Evolutionary conservation across 257 asterid species (phyloP), one percentile per base, ranked within the genome.

Genomic region (Anisodus tanguticus): DNA sequence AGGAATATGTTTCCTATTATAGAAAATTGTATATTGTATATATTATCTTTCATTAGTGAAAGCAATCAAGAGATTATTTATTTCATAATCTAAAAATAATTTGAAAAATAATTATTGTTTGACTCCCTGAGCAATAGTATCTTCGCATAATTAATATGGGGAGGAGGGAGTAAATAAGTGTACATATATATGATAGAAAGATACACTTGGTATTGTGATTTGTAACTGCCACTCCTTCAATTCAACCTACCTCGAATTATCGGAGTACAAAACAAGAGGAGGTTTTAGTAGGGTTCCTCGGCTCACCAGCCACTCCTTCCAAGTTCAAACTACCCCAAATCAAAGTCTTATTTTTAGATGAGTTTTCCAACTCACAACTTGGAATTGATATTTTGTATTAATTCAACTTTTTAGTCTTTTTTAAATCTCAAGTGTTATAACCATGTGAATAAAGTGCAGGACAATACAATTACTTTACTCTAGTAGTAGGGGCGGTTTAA

Each of bases 231-330:
- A 47, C n/a, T 72, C 80, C 59, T n/a, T n/a, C n/a, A n/a, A n/a
- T 72, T 72, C n/a, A 72, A 72, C 59, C 80, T n/a, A 72, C 39
- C 80, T 9, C 7, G 1, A 45, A 45, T 41, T 69, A 69, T 15
- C 9, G 2, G 31, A 26, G 31, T n/a, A 5, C 13, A 71, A 9
- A 45, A 45, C 31, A 9, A n/a, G 17, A 72, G 10, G 4, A 19
- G 9, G 51, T 37, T 68, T 68, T 35, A 59, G 11, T 59, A 2
- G n/a, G 72, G 41, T 63, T 63, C 37, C 69, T 63, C 69, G 4
- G n/a, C 13, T 64, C 71, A 11, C 17, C 43, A 70, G 79, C 57
- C 79, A n/a, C 79, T 43, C 79, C 37, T n/a, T n/a, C n/a, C n/a
- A n/a, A n/a, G n/a, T n/a, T 71, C 79, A 43, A 71, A 45, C 79